Evolutionary conservation across 441 rosid species (phyloP).

Genomic region (Brassica balearica): DNA sequence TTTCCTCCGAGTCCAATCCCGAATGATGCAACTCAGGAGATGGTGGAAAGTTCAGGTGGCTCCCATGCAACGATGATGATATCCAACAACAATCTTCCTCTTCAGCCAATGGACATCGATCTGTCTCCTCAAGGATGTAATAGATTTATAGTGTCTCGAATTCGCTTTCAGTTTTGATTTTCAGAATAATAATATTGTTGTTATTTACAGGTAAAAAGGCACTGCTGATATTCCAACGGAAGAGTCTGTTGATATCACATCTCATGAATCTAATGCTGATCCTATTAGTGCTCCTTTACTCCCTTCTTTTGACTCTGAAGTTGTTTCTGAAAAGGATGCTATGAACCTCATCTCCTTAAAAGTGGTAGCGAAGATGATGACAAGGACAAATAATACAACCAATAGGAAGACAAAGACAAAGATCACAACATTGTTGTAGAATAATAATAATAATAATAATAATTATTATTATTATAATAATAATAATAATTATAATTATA

Average conservation of each 20-base stretch:
- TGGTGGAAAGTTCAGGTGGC: conserved; percentile 8
- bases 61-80: background rate
- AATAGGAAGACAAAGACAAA: background rate
- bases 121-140: conserved; percentile 1
- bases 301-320: background rate
- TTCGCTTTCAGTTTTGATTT: background rate
- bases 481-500: too few species aligned
- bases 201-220: background rate
- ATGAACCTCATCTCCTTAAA: background rate
- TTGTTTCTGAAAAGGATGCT: too few species aligned
- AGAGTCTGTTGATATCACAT: background rate
- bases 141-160: background rate
- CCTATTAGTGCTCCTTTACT: conserved; percentile 4
- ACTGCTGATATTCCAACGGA: background rate
- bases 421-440: background rate
- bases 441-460: too few species aligned
- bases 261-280: conserved; percentile 19
- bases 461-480: too few species aligned
- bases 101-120: background rate
- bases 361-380: background rate
- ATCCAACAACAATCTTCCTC: background rate
- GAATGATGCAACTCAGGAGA: background rate
- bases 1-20: background rate
- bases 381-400: background rate
- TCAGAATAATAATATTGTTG: background rate